phyloP scores from a whole-genome alignment of 768 basidiomycete species.

The Mycena sanguinolenta region DNA sequence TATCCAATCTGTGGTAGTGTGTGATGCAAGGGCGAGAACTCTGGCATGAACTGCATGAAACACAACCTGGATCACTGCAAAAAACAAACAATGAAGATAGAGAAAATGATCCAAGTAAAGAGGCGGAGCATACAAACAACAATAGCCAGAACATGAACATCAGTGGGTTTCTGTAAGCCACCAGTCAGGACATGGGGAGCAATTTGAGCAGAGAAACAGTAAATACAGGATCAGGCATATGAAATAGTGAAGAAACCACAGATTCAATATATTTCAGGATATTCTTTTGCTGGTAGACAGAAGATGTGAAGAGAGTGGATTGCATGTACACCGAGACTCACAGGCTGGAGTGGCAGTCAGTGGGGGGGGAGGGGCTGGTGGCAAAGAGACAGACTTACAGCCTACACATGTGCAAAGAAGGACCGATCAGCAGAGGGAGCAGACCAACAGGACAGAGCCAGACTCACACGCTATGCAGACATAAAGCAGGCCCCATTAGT shows the following conservation, averaged over 20 bases:
- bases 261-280: not conserved
- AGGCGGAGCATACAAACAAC: too few species aligned
- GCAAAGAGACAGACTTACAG: too few species aligned
- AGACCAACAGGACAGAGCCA: too few species aligned
- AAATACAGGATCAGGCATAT: not conserved
- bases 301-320: not conserved
- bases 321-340: too few species aligned
- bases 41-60: constrained; percentile 1
- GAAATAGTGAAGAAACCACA: constrained; percentile 5
- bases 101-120: not conserved
- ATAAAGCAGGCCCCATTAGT: too few species aligned
- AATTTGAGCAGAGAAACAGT: not conserved
- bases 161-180: not conserved
- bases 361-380: too few species aligned
- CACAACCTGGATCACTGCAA: not conserved
- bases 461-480: too few species aligned
- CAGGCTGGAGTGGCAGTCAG: not conserved
- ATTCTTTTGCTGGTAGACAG: not conserved
- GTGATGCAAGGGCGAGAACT: constrained; percentile 2
- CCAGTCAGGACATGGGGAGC: not conserved
- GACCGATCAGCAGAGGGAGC: too few species aligned
- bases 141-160: not conserved
- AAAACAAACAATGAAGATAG: not conserved
- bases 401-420: too few species aligned
- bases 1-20: not conserved